Base-by-base conservation (phyloP, 179 eudicot genomes). In the Beta lomatogona region DNA sequence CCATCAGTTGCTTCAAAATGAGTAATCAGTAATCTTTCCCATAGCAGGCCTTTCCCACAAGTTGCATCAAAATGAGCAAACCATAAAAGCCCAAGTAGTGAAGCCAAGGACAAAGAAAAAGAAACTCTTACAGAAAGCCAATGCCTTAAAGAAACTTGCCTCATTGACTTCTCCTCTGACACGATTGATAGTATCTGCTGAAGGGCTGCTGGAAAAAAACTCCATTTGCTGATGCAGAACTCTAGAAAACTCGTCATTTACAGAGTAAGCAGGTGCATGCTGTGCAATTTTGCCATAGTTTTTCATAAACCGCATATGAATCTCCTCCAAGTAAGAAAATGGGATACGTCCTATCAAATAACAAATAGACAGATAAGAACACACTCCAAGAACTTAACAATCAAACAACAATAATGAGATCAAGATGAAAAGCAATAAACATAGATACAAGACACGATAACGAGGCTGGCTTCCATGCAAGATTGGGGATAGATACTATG, bases 161-260 rank as follows among this genome's bases (percentile, higher is more conserved):
- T 96, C 97, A 48, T 90, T 91, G 86, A 96, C 97, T 91, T 96
- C 99, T 66, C 99, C 94, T 85, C 91, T 88, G 46, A 96, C 91
- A 57, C 99, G 93, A 82, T 91, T 96, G 83, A 96, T 88, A 69
- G 97, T 92, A 86, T 96, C 99, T 19, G 90, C 98, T 85, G 93
- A 94, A 22, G 98, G 97, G 77, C 92, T 95, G 82, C 95, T 96
- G 74, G 99, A 96, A 88, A 88, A 96, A 78, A 90, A 94, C 85
- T 96, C 99, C 93, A 96, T 94, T 82, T 94, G 99, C 84, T 94
- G 98, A 83, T 91, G 97, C 86, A 96, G 82, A 59, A 96, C 97
- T 86, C 99, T 87, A 22, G 99, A 96, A 86, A 96, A 96, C 85
- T 96, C 98, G 73, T 94, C 99, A 84, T 96, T 96, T 96, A 96